Percentiles rank a stretch among this genome's conserved stretches.
phyloP scores from a whole-genome alignment of 345 rosid species.

The Gossypium turneri region DNA sequence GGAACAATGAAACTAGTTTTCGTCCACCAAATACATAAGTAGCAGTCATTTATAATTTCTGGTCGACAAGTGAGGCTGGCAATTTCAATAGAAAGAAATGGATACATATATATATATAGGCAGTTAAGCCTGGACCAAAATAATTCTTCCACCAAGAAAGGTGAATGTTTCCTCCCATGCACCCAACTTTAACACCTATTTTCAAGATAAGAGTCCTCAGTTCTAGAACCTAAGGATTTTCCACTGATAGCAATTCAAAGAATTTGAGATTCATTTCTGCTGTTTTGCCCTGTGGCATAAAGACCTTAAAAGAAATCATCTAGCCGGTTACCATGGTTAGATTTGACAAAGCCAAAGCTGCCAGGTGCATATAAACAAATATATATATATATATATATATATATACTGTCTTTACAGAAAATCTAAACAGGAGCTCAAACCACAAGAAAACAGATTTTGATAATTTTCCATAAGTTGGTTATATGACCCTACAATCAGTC shows the following conservation, averaged over 20 bases:
- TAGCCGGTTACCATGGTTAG: background rate
- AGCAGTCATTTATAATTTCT: background rate
- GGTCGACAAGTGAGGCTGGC: background rate
- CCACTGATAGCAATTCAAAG: background rate
- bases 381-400: too few relatives aligned
- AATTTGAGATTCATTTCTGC: background rate
- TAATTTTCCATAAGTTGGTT: background rate
- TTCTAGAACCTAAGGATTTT: background rate
- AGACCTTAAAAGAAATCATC: background rate
- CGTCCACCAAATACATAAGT: background rate
- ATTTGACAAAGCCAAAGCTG: background rate
- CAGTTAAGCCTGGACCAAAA: background rate
- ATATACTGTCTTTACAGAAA: background rate
- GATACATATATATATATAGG: background rate
- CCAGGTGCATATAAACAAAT: background rate
- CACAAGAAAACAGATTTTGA: background rate
- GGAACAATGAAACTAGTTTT: slow-evolving; percentile 1
- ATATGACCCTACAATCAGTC: background rate
- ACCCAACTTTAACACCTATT: background rate
- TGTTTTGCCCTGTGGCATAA: background rate
- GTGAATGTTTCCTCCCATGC: background rate
- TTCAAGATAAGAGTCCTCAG: background rate
- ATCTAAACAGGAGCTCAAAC: background rate
- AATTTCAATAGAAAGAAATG: background rate
- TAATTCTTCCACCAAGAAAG: background rate